Conservation (phyloP, 192 early-diverging fungal genomes). For the Backusella mclennaniae region DNA sequence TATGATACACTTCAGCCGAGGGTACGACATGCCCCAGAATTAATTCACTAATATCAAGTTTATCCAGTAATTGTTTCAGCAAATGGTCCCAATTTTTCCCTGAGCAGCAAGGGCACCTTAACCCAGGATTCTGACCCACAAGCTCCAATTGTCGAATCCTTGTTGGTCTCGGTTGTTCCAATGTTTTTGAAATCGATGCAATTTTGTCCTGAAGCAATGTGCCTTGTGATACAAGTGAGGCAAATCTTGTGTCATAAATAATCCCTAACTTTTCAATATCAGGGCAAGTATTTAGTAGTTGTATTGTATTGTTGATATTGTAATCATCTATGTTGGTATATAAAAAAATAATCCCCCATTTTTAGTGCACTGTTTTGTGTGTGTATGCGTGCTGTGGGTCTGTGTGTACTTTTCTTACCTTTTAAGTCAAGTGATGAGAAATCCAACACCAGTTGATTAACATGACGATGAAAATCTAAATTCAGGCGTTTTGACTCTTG, state of each 20-base stretch:
- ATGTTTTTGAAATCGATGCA: neutral
- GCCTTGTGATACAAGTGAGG: neutral
- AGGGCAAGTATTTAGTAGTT: neutral
- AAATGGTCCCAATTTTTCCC: neutral
- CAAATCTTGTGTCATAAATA: neutral
- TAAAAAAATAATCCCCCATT: no score
- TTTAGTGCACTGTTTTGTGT: neutral
- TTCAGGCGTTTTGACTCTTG: constrained; percentile 1
- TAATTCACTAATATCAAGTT: neutral
- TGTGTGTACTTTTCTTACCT: neutral
- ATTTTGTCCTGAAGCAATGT: neutral
- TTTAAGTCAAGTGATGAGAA: constrained; percentile 2
- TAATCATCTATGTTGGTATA: neutral
- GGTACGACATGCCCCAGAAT: neutral
- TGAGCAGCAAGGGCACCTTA: neutral
- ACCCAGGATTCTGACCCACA: neutral
- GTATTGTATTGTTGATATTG: neutral
- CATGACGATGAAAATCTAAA: constrained; percentile 3
- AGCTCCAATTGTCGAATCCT: neutral
- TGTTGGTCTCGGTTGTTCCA: neutral
- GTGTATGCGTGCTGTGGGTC: neutral
- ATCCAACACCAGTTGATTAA: neutral
- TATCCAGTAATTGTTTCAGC: neutral
- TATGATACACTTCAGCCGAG: neutral
- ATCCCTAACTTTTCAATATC: neutral